Base-by-base conservation (phyloP, 305 asterid genomes). In the Ilex paraguariensis region DNA sequence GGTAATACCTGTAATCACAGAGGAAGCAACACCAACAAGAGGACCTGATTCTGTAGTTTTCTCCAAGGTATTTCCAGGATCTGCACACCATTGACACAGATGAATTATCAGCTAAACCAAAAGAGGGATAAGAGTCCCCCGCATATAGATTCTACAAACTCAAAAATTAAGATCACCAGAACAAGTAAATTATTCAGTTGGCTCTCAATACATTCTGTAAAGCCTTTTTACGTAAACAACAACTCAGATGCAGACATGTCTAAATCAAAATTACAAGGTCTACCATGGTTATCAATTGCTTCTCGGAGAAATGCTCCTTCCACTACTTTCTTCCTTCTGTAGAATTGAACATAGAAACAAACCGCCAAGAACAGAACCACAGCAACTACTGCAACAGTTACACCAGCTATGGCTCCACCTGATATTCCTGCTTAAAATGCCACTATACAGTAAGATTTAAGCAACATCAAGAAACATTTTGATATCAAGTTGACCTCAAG, bases 361-460 rank as follows among this genome's bases (percentile, higher is more conserved):
- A 39, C 76, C 12, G 81, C 85, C 60, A 85, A 60, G 55, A 68
- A 65, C 54, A 70, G 45, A 21, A 62, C 77, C 7, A 71, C 92
- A 31, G 74, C 46, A 48, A 79, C 70, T 10, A 80, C 87, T 64
- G 83, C 97, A 69, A 85, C 54, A 42, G 88, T 71, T 68, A 85
- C 84, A 53, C 95, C 97, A 63, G 95, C 91, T 58, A 90, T 81
- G 52, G 84, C 92, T 62, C 86, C 95, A 53, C 75, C 77, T 11
- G 96, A 82, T 12, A 87, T 40, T 73, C 97, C 97, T 85, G 90
- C 62, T 60, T 65, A 65, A 68, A 50, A 60, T 63, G 65, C 59
- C 58, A 58, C 71, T 59, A 74, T 70, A 69, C 70, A 30, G 52
- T 17, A 39, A 45, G 62, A 42, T 32, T 7, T 61, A 58, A 28